phyloP scores from a whole-genome alignment of 345 rosid genomes.

The Eucalyptus lansdowneana region DNA sequence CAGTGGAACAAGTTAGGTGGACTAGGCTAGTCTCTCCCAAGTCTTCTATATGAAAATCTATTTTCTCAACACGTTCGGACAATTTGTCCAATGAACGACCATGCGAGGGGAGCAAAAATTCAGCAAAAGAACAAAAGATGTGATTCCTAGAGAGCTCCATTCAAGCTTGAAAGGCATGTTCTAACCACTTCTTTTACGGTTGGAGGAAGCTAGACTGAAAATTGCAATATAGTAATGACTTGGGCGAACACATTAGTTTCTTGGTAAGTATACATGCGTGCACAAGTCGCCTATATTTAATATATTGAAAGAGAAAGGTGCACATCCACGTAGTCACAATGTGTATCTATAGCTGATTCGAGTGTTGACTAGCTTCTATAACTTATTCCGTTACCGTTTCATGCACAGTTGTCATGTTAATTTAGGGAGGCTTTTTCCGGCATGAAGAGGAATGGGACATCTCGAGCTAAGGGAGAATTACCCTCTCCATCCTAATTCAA shows the following conservation, averaged over 20 bases:
- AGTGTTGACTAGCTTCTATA: not conserved
- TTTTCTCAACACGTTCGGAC: not conserved
- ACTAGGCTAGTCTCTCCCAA: not conserved
- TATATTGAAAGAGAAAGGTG: not conserved
- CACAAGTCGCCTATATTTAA: not conserved
- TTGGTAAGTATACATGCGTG: not conserved
- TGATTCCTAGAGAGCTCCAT: not conserved
- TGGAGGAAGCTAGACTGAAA: not conserved
- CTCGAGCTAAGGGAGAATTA: not conserved
- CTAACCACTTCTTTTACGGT: not conserved
- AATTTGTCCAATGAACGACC: not conserved
- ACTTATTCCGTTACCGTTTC: not conserved
- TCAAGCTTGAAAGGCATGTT: not conserved
- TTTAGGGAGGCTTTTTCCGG: not conserved
- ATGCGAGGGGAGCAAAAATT: not conserved
- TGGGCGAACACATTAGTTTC: not conserved
- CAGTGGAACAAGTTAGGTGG: not conserved
- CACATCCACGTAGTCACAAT: not conserved
- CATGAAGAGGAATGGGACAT: not conserved
- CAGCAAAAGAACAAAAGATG: not conserved
- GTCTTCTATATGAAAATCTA: not conserved
- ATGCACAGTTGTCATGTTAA: not conserved
- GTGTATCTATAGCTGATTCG: not conserved
- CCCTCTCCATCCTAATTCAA: not conserved
- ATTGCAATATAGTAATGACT: not conserved